phyloP scores from a whole-genome alignment of 257 asterid genomes.

The Handroanthus guayacan region DNA sequence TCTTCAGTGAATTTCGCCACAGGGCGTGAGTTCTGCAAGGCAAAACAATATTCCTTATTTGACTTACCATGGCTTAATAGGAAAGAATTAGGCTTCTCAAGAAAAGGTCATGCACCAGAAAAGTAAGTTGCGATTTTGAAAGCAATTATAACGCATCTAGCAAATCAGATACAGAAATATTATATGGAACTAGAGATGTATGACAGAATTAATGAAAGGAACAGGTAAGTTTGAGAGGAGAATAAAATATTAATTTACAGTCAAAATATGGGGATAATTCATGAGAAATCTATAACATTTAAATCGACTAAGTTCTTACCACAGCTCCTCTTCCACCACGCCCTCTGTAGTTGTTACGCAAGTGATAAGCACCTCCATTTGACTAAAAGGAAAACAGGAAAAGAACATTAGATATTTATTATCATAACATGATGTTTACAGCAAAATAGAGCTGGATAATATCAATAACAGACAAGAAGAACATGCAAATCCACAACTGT shows the following conservation, averaged over 20 bases:
- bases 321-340: constrained; percentile 94
- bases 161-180: background rate
- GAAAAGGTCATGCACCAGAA: background rate
- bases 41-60: constrained; percentile 6
- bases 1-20: constrained; percentile 86
- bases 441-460: constrained; percentile 7
- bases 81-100: background rate
- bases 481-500: background rate
- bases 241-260: background rate
- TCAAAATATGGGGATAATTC: background rate
- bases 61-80: background rate
- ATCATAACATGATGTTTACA: background rate
- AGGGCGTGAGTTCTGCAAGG: constrained; percentile 66
- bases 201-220: background rate
- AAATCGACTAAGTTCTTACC: constrained; percentile 51
- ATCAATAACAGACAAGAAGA: background rate
- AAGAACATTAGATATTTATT: constrained; percentile 31
- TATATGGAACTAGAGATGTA: background rate
- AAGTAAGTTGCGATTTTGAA: background rate
- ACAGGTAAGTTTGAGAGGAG: background rate
- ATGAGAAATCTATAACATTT: background rate
- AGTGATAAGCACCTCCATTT: constrained; percentile 67
- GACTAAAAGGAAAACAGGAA: constrained; percentile 50
- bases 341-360: constrained; percentile 76
- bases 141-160: background rate